Percentiles rank a stretch among this genome's conserved stretches.
Evolutionary conservation across 2,329 filamentous ascomycete species (phyloP).

Genomic region (Gremmenia infestans): DNA sequence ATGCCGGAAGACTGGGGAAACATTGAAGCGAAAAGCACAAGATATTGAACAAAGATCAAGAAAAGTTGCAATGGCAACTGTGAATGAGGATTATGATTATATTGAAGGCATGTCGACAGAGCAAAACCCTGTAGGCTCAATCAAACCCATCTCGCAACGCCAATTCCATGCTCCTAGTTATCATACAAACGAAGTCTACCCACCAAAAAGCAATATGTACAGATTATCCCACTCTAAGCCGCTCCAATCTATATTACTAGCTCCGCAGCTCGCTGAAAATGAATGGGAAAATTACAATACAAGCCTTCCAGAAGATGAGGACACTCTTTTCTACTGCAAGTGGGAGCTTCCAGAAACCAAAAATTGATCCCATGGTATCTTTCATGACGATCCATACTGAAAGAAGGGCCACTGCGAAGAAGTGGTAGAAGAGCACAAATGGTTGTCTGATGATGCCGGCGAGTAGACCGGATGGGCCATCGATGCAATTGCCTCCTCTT

Average conservation of each 20-base stretch:
- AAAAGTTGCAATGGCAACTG: neutral
- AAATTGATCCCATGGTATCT: constrained; percentile 45
- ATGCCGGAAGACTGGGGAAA: no score
- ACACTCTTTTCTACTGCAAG: constrained; percentile 60
- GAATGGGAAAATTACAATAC: constrained; percentile 76
- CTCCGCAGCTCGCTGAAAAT: constrained; percentile 61
- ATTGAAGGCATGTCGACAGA: neutral
- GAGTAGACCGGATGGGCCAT: constrained; percentile 76
- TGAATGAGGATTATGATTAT: neutral
- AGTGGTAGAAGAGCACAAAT: constrained; percentile 78
- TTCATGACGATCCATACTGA: constrained; percentile 62
- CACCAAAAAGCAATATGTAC: neutral
- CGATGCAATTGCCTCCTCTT: constrained; percentile 62
- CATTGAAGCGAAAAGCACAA: no score
- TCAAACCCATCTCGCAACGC: neutral
- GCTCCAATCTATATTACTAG: constrained; percentile 8
- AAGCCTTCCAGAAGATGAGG: constrained; percentile 74
- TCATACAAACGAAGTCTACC: neutral
- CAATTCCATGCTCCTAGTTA: neutral
- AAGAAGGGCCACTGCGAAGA: constrained; percentile 88
- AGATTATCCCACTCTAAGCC: neutral
- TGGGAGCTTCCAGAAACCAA: constrained; percentile 53
- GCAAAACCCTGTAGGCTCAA: neutral
- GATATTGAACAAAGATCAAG: no score
- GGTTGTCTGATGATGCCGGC: constrained; percentile 77